Percentiles rank a stretch among this genome's conserved stretches.
Conservation (phyloP, 805 yeast genomes). For the Kodamaea kaohsiungensis region DNA sequence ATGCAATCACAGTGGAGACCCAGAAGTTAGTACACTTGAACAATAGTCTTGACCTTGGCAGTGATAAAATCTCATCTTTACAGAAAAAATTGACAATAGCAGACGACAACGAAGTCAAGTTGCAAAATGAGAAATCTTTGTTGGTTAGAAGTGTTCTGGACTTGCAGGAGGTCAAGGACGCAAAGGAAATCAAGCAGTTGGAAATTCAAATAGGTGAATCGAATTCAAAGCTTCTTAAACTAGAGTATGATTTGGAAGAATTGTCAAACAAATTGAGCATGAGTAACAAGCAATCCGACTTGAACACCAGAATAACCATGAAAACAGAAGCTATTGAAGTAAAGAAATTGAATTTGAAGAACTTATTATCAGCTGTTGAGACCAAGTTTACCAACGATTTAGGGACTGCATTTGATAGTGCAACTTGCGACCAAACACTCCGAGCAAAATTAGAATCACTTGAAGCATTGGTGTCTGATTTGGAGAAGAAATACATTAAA, state of each 20-base stretch:
- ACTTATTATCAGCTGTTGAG: conserved; percentile 25
- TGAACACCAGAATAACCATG: conserved; percentile 53
- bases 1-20: conserved; percentile 38
- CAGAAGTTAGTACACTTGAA: conserved; percentile 43
- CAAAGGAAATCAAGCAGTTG: conserved; percentile 27
- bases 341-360: conserved; percentile 28
- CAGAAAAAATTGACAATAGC: conserved; percentile 39
- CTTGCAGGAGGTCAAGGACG: conserved; percentile 23
- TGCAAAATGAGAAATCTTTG: conserved; percentile 46
- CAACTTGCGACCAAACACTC: conserved; percentile 11
- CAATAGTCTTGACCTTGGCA: conserved; percentile 40
- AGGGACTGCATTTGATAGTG: conserved; percentile 17
- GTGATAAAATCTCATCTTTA: conserved; percentile 36
- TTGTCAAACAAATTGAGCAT: conserved; percentile 50
- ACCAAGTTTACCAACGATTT: conserved; percentile 19
- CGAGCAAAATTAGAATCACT: conserved; percentile 4
- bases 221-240: conserved; percentile 32
- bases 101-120: conserved; percentile 44
- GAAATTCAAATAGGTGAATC: conserved; percentile 36
- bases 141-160: conserved; percentile 40
- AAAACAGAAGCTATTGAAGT: conserved; percentile 39
- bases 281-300: conserved; percentile 59
- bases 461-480: neutral
- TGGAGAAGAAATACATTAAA: conserved; percentile 1
- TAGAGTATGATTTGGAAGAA: conserved; percentile 48